Conservation (phyloP, 1,284 basidiomycete genomes). For the Trametes sp. region DNA sequence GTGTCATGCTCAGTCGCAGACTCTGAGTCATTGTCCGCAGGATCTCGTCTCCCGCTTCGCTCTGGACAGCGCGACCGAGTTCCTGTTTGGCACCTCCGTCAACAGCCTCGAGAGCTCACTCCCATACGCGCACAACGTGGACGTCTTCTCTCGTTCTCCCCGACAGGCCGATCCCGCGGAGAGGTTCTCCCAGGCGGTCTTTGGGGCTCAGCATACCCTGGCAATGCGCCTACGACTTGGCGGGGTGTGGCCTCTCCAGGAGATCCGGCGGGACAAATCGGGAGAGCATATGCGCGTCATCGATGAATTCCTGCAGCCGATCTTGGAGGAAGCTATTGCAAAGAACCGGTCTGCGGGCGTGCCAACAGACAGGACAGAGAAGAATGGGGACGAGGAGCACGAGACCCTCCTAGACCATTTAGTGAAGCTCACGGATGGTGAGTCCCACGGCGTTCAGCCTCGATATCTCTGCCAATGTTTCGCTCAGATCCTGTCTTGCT, state of each 20-base stretch:
- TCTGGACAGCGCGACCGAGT: slow-evolving; percentile 50
- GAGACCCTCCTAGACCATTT: slow-evolving; percentile 51
- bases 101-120: slow-evolving; percentile 41
- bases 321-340: slow-evolving; percentile 49
- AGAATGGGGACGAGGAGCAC: slow-evolving; percentile 41
- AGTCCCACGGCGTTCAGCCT: slow-evolving; percentile 60
- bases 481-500: slow-evolving; percentile 34
- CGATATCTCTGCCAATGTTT: background rate
- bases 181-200: slow-evolving; percentile 50
- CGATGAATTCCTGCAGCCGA: slow-evolving; percentile 43
- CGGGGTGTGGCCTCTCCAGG: slow-evolving; percentile 30
- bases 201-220: slow-evolving; percentile 46
- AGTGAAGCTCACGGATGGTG: slow-evolving; percentile 44
- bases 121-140: slow-evolving; percentile 38
- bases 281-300: slow-evolving; percentile 31
- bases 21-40: slow-evolving; percentile 11
- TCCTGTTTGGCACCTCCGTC: slow-evolving; percentile 49
- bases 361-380: slow-evolving; percentile 17
- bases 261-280: slow-evolving; percentile 22
- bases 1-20: background rate
- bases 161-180: slow-evolving; percentile 27
- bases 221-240: slow-evolving; percentile 44
- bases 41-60: slow-evolving; percentile 49
- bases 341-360: slow-evolving; percentile 39
- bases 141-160: slow-evolving; percentile 1